Percentiles rank a stretch among this genome's conserved stretches.
Evolutionary conservation across 352 stramenopile genomes (phyloP).

Genomic region (Globisporangium yorkense): DNA sequence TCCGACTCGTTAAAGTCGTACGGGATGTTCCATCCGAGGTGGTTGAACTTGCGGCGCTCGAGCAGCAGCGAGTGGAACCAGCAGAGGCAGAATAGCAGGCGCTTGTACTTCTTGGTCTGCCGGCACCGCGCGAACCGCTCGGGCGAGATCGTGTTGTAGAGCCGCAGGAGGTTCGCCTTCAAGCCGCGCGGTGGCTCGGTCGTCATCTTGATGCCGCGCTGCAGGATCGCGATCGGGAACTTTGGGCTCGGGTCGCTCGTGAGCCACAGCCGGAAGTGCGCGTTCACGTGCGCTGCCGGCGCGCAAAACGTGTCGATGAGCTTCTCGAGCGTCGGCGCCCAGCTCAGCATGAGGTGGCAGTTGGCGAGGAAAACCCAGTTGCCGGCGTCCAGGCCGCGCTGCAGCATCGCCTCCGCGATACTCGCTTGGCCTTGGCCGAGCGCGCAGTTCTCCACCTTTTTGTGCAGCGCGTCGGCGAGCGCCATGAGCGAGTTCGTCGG

Average conservation of each 20-base stretch:
- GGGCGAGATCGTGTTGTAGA: conserved; percentile 92
- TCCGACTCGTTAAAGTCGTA: conserved; percentile 98
- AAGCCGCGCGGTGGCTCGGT: conserved; percentile 92
- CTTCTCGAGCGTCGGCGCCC: conserved; percentile 93
- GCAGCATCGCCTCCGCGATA: conserved; percentile 87
- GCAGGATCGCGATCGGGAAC: conserved; percentile 94
- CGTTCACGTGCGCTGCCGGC: conserved; percentile 55
- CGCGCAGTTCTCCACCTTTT: conserved; percentile 89
- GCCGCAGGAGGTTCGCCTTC: conserved; percentile 88
- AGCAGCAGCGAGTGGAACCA: conserved; percentile 96
- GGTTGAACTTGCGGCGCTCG: conserved; percentile 95
- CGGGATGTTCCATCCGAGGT: conserved; percentile 96
- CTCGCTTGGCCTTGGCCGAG: conserved; percentile 92
- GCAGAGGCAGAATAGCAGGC: conserved; percentile 91
- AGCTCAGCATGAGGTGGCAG: conserved; percentile 95
- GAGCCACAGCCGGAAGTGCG: conserved; percentile 92
- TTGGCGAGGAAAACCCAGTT: conserved; percentile 96
- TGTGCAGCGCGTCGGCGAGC: conserved; percentile 73
- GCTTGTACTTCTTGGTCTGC: conserved; percentile 89
- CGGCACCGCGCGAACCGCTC: conserved; percentile 85
- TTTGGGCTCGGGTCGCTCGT: conserved; percentile 90
- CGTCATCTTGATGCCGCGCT: conserved; percentile 96
- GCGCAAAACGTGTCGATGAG: conserved; percentile 89
- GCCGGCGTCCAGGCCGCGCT: conserved; percentile 78
- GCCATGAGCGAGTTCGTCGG: conserved; percentile 90